Base-by-base conservation (phyloP, 495 filamentous ascomycete genomes). In the Penicilliopsis zonata region DNA sequence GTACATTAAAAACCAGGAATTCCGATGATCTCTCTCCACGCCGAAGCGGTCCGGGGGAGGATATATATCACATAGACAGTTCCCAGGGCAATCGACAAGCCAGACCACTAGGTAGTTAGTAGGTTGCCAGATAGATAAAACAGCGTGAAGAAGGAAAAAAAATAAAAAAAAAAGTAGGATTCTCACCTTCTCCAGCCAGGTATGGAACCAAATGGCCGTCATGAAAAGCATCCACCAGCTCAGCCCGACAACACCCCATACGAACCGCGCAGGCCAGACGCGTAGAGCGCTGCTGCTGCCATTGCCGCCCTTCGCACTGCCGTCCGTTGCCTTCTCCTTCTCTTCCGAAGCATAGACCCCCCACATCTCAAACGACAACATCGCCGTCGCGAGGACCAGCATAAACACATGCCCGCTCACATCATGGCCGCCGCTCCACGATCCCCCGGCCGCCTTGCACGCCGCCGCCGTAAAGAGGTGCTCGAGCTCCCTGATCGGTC, bases 181-280 rank as follows among this genome's bases (percentile, higher is more conserved):
- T 57, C 67, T 38, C 49, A 85, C 83, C 79, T 96, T 96, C 61
- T 98, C 90, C 49, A 87, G 76, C 90, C 88, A 95, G 3, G 90
- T 95, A 53, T 98, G 90, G 37, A 98, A 98, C 63, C 86, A 95
- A 27, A 86, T 80, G 8, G 87, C 85, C 25, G 90, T 98, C 90
- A 98, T 98, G 30, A 95, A 65, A 54, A 95, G 53, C 88, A 96
- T 96, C 81, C 86, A 95, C 70, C 73, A 78, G 37, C 74, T 78
- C 47, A 94, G 42, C 4, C 57, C 74, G 12, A 52, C 45, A 29
- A 69, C 57, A n/a, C 37, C 46, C 42, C 47, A 59, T 34, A 50
- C 70, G 51, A 50, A 52, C 49, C 43, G 78, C 47, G 41, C 74
- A 49, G 26, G 46, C 70, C 49, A 73, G 42, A 46, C 70, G 17